Conservation (phyloP, 768 basidiomycete species). For the Steccherinum ochraceum region DNA sequence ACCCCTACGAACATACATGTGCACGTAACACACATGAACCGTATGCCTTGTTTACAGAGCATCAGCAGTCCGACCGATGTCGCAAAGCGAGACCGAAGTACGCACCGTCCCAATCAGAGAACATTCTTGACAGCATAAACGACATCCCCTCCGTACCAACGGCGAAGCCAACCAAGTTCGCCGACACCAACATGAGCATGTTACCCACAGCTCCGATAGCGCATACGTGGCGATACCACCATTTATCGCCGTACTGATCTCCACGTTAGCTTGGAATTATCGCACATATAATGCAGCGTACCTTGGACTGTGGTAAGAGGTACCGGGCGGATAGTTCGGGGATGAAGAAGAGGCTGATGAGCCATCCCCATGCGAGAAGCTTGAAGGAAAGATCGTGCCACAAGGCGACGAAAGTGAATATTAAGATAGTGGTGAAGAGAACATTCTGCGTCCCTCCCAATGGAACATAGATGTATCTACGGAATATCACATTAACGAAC, state of each 20-base stretch:
- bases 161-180: conserved; percentile 94
- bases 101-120: conserved; percentile 61
- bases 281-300: conserved; percentile 25
- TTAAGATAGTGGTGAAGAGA: conserved; percentile 60
- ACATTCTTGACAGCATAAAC: conserved; percentile 58
- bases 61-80: not conserved
- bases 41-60: conserved; percentile 57
- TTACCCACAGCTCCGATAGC: conserved; percentile 82
- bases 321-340: conserved; percentile 70
- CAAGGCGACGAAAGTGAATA: conserved; percentile 95
- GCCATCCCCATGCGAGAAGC: conserved; percentile 95
- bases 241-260: conserved; percentile 51
- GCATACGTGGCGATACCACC: conserved; percentile 85
- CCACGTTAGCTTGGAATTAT: not conserved
- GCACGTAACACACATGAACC: conserved; percentile 56
- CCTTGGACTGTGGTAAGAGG: conserved; percentile 59
- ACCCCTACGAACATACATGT: conserved; percentile 70
- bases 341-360: conserved; percentile 82
- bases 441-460: conserved; percentile 65
- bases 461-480: conserved; percentile 91
- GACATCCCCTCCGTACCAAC: conserved; percentile 76
- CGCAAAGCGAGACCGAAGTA: not conserved
- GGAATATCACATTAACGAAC: not conserved
- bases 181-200: conserved; percentile 82
- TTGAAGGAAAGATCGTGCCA: conserved; percentile 94